Percentiles rank a stretch among this genome's conserved stretches.
These are phyloP conservation scores for Pythium brachiatum DNA, from an alignment of 352 stramenopile genomes.

Conservation along the genomic window DNA sequence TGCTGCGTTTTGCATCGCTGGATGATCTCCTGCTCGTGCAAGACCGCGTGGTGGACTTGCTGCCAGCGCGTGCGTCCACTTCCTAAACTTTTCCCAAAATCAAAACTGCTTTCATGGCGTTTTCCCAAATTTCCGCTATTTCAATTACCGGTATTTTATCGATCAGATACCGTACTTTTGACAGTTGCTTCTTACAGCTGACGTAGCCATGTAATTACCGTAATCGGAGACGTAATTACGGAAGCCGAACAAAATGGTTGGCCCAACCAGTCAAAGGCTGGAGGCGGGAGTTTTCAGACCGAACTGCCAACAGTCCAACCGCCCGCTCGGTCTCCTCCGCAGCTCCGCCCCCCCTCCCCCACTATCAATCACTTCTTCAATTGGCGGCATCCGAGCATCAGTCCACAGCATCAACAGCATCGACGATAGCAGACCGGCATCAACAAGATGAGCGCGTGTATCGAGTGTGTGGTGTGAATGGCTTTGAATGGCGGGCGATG, in stretches of 20 bases:
- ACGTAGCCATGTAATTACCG: neutral
- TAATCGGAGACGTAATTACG: neutral
- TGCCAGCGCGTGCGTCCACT: slow-evolving; percentile 21
- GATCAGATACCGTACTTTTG: neutral
- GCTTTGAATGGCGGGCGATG: slow-evolving; percentile 45
- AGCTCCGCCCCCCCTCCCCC: neutral
- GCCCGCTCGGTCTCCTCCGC: neutral
- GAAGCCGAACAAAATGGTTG: neutral
- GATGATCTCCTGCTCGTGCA: slow-evolving; percentile 61
- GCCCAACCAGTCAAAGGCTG: neutral
- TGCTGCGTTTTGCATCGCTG: slow-evolving; percentile 57
- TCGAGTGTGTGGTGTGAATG: slow-evolving; percentile 9
- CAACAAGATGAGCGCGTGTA: slow-evolving; percentile 1
- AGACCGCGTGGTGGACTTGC: slow-evolving; percentile 31
- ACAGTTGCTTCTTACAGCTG: slow-evolving; percentile 1
- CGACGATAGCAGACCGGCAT: too few species aligned
- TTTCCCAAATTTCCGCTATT: neutral
- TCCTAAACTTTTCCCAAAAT: slow-evolving; percentile 19
- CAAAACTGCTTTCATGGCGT: slow-evolving; percentile 3
- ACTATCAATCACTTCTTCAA: slow-evolving; percentile 15
- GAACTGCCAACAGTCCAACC: neutral
- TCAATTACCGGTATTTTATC: neutral
- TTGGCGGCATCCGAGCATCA: slow-evolving; percentile 9
- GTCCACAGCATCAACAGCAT: too few species aligned
- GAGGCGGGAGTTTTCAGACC: neutral